Percentiles rank a stretch among this genome's conserved stretches.
These are phyloP conservation scores for Posidonia australis DNA, from an alignment of 106 monocot genomes.

Conservation along the genomic window DNA sequence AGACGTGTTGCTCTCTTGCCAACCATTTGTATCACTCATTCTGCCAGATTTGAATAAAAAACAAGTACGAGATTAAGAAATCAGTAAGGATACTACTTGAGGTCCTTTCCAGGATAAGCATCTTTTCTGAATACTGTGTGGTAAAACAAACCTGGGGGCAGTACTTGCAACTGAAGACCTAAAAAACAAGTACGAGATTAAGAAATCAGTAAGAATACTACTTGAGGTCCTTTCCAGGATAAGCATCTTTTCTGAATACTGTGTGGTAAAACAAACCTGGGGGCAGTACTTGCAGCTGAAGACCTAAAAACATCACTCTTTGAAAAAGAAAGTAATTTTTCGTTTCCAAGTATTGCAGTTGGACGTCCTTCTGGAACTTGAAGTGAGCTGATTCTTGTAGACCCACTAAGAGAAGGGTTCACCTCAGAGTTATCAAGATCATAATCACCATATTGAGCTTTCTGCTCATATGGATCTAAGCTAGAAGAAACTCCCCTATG, in stretches of 20 bases:
- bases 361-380: background rate
- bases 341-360: constrained; percentile 5
- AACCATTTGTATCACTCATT: constrained; percentile 25
- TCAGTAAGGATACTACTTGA: background rate
- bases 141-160: background rate
- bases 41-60: constrained; percentile 8
- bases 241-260: background rate
- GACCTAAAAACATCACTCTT: background rate
- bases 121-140: background rate
- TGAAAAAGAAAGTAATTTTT: background rate
- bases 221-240: background rate
- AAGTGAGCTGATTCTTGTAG: constrained; percentile 12
- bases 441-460: constrained; percentile 6
- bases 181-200: background rate
- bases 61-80: background rate
- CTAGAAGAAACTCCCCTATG: constrained; percentile 12
- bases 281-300: background rate
- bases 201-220: background rate
- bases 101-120: background rate
- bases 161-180: background rate
- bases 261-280: background rate
- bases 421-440: constrained; percentile 16
- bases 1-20: constrained; percentile 24
- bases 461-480: constrained; percentile 10
- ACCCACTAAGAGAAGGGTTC: constrained; percentile 8